These are phyloP conservation scores for Rosa persica DNA, from an alignment of 306 rosid genomes.

Conservation along the genomic window DNA sequence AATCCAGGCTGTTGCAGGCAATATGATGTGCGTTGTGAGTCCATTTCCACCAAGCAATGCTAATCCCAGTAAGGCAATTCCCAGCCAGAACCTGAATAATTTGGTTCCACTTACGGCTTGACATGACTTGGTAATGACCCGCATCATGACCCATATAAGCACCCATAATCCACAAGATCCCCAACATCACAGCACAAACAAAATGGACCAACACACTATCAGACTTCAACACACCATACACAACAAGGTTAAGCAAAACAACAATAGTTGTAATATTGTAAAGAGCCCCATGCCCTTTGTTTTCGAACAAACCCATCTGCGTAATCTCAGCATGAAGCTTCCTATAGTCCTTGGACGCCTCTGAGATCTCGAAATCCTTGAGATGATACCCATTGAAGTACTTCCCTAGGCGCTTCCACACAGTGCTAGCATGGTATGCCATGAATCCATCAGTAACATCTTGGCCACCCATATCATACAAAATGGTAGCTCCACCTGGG, in stretches of 20 bases:
- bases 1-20: constrained; percentile 77
- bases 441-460: constrained; percentile 81
- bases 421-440: constrained; percentile 65
- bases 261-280: constrained; percentile 26
- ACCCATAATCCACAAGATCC: constrained; percentile 78
- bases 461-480: constrained; percentile 68
- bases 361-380: constrained; percentile 52
- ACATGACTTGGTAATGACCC: constrained; percentile 81
- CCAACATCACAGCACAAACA: constrained; percentile 62
- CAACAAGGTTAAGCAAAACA: constrained; percentile 34
- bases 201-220: constrained; percentile 45
- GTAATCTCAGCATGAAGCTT: constrained; percentile 37
- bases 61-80: constrained; percentile 79
- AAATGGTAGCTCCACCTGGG: constrained; percentile 70
- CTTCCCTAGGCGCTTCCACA: constrained; percentile 38
- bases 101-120: constrained; percentile 35
- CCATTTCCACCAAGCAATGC: constrained; percentile 99
- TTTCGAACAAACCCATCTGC: constrained; percentile 45
- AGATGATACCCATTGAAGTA: constrained; percentile 52
- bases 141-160: constrained; percentile 86
- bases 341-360: constrained; percentile 57
- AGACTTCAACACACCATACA: constrained; percentile 49
- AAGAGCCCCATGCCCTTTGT: constrained; percentile 52
- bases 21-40: constrained; percentile 91
- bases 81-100: constrained; percentile 66